phyloP scores from a whole-genome alignment of 2,329 filamentous ascomycete genomes.

The Ploettnerulaceae sp. region DNA sequence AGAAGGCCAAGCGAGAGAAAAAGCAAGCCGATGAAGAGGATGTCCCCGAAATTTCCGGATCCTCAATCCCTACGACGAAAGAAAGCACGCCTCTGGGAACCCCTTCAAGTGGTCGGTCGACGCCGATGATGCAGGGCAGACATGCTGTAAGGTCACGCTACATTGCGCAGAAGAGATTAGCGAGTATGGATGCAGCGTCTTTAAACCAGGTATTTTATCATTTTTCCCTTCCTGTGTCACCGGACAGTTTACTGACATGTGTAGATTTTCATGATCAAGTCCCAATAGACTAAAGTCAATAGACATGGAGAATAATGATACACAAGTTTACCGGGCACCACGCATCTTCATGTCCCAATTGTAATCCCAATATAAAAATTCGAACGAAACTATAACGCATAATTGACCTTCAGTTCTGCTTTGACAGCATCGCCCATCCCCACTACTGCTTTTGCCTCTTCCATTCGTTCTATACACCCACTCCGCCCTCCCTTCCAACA shows the following conservation, averaged over 20 bases:
- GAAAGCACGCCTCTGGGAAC: slow-evolving; percentile 26
- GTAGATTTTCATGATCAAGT: slow-evolving; percentile 67
- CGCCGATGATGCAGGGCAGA: slow-evolving; percentile 49
- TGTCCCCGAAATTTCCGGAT: slow-evolving; percentile 15
- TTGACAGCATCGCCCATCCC: too few relatives aligned
- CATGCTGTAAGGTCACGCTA: slow-evolving; percentile 74
- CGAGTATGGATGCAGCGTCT: slow-evolving; percentile 73
- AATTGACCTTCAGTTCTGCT: too few relatives aligned
- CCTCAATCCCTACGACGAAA: slow-evolving; percentile 18
- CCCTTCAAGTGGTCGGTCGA: slow-evolving; percentile 40
- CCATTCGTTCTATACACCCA: too few relatives aligned
- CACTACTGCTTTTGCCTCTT: too few relatives aligned
- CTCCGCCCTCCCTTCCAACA: too few relatives aligned
- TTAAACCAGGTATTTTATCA: slow-evolving; percentile 68
- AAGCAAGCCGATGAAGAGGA: slow-evolving; percentile 36
- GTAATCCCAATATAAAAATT: background rate
- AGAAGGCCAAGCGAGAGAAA: slow-evolving; percentile 32
- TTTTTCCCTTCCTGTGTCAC: background rate
- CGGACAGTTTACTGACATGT: slow-evolving; percentile 14
- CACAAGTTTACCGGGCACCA: background rate
- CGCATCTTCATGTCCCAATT: background rate
- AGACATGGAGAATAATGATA: slow-evolving; percentile 18
- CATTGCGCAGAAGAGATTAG: slow-evolving; percentile 83
- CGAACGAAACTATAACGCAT: too few relatives aligned
- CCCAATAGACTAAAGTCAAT: slow-evolving; percentile 17